phyloP scores from a whole-genome alignment of 345 rosid genomes.

The Turnera subulata region DNA sequence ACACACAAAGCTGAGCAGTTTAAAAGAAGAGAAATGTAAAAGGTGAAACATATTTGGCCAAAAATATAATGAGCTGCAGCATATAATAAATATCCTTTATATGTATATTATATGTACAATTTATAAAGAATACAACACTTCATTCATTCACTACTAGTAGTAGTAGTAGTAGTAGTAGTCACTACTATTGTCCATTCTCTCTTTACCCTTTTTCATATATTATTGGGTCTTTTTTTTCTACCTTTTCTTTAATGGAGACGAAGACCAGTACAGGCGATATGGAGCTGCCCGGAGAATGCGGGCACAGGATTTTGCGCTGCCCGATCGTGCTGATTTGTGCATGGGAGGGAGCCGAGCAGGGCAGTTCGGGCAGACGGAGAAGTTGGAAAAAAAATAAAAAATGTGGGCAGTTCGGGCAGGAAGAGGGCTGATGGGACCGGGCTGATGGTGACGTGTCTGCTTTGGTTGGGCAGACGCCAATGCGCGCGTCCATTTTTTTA shows the following conservation, averaged over 20 bases:
- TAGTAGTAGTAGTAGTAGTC: neutral
- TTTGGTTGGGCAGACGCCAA: neutral
- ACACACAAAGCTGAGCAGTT: constrained; percentile 16
- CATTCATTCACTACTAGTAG: neutral
- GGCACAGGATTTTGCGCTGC: constrained; percentile 8
- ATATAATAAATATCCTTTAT: neutral
- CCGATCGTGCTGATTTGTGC: neutral
- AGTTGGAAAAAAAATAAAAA: no score
- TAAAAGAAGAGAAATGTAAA: constrained; percentile 3
- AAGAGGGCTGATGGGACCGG: neutral
- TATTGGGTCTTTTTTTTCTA: constrained; percentile 1
- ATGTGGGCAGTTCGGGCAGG: constrained; percentile 17
- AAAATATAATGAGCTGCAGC: neutral
- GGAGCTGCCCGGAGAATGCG: constrained; percentile 13
- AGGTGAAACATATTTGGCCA: neutral
- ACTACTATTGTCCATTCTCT: neutral
- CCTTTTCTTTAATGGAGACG: neutral
- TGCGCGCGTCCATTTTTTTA: neutral
- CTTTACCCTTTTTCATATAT: constrained; percentile 1
- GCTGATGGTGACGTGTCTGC: no score
- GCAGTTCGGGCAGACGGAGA: constrained; percentile 22
- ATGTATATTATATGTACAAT: no score
- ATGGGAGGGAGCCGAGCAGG: neutral
- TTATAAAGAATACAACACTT: no score
- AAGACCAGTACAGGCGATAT: constrained; percentile 7